Base-by-base conservation (phyloP, 2,329 filamentous ascomycete species). In the Drechslerella stenobrocha region DNA sequence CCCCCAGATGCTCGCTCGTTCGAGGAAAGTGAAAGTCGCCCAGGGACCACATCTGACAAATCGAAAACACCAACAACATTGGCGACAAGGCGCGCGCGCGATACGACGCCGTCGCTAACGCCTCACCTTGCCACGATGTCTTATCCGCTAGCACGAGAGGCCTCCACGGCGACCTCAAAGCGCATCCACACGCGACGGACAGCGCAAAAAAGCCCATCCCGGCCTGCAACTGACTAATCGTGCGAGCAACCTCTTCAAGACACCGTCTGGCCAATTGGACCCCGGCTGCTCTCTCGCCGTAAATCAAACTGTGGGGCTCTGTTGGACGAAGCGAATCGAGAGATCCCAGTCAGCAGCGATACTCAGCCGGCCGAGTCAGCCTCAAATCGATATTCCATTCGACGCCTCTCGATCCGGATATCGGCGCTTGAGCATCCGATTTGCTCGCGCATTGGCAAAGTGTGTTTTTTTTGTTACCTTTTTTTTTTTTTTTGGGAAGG, bases 181-280 rank as follows among this genome's bases (percentile, higher is more conserved):
- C n/a, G n/a, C n/a, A n/a, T n/a, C n/a, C n/a, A n/a, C n/a, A n/a
- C n/a, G n/a, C n/a, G n/a, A n/a, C n/a, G n/a, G n/a, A n/a, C n/a
- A n/a, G n/a, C n/a, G n/a, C n/a, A n/a, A n/a, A 13, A 4, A 15
- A 37, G 34, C 34, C 34, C 34, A 9, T 37, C 34, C n/a, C 28
- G 11, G 22, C 37, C 18, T 7, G 37, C 18, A 18, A 42, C 18
- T 42, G 37, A 42, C 37, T n/a, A 42, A 42, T 42, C 13, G 40
- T 47, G 40, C 59, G 30, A 37, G 52, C 26, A 47, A 45, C 30
- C 40, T 37, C 9, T 15, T 57, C 46, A 32, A 64, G 52, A 34
- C 52, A 26, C 15, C 47, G 40, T 59, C 53, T 66, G 34, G 61
- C 53, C 47, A 46, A 42, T 32, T 32, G 26, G 24, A 66, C 53